Evolutionary conservation across 164 flowering plant species (phyloP), one percentile per base, ranked within the genome.

Genomic region (Taxillus chinensis): DNA sequence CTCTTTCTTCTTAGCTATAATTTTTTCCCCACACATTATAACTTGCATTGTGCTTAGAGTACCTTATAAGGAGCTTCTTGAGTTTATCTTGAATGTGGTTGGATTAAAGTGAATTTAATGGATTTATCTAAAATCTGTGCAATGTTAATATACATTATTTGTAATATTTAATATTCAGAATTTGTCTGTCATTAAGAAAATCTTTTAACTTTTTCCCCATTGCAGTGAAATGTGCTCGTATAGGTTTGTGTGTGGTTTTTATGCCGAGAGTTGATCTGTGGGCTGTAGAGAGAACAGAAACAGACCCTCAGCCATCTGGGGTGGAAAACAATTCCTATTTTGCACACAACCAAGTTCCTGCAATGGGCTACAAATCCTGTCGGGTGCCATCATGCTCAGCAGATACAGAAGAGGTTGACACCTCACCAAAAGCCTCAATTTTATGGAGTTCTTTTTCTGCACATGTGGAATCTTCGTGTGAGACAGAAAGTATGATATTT

Each of bases 201-300:
- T 27, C 27, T 2, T 27, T 27, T 27, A 27, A 27, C 27, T 27
- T 60, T 59, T 14, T 64, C 62, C 62, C 15, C 45, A 43, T 69
- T 66, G 70, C 91, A 92, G 98, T 81, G 81, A 83, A 77, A 77
- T 88, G 95, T 78, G 74, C 84, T 17, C 72, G 84, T 59, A 60
- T 65, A 52, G 75, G 78, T 9, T 68, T 75, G 42, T 84, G 90
- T 74, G 56, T 87, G 39, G 61, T 93, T 59, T 90, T 78, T 75
- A 74, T 93, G 88, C 99, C 99, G 38, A 82, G 95, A 70, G 77
- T 93, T 69, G 99, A 93, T 75, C 74, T 90, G 56, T 93, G 99
- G 99, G 96, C 97, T 59, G 42, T 84, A 45, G 74, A 54, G 15
- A 42, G 61, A 60, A 60, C 66, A 56, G 75, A 74, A 64, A 54